phyloP scores from a whole-genome alignment of 2,329 filamentous ascomycete species.

The Epichloe scottii region DNA sequence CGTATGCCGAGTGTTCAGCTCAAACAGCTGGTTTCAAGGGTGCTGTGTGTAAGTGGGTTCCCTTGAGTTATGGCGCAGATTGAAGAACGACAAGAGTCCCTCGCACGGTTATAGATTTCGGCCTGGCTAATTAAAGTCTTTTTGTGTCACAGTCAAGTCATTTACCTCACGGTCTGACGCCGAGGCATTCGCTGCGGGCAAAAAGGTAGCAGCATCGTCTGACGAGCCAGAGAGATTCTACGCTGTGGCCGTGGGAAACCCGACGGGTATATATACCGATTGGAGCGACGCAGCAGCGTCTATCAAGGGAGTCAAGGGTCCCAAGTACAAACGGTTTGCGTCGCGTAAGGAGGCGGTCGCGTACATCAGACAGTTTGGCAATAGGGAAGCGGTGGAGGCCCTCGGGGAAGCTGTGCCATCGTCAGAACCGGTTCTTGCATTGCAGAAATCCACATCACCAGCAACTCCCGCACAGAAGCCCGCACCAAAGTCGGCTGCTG shows the following conservation, averaged over 20 bases:
- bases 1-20: conserved; percentile 47
- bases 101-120: background rate
- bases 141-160: conserved; percentile 54
- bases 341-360: conserved; percentile 62
- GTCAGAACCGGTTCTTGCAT: conserved; percentile 6
- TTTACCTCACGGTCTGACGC: conserved; percentile 65
- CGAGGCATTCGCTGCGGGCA: conserved; percentile 60
- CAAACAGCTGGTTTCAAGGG: conserved; percentile 50
- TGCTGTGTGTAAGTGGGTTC: conserved; percentile 49
- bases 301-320: conserved; percentile 59
- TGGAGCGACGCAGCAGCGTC: conserved; percentile 62
- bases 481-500: background rate
- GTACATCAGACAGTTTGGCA: conserved; percentile 49
- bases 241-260: conserved; percentile 45
- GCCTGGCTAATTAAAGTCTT: background rate
- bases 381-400: conserved; percentile 28
- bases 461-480: conserved; percentile 16
- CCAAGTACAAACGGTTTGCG: conserved; percentile 57
- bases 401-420: conserved; percentile 19
- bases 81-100: background rate
- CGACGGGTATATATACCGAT: conserved; percentile 46
- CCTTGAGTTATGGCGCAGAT: background rate
- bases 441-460: conserved; percentile 9
- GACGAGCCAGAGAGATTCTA: conserved; percentile 40
- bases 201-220: conserved; percentile 25